phyloP scores from a whole-genome alignment of 2,329 filamentous ascomycete species.

The Scedosporium boydii region DNA sequence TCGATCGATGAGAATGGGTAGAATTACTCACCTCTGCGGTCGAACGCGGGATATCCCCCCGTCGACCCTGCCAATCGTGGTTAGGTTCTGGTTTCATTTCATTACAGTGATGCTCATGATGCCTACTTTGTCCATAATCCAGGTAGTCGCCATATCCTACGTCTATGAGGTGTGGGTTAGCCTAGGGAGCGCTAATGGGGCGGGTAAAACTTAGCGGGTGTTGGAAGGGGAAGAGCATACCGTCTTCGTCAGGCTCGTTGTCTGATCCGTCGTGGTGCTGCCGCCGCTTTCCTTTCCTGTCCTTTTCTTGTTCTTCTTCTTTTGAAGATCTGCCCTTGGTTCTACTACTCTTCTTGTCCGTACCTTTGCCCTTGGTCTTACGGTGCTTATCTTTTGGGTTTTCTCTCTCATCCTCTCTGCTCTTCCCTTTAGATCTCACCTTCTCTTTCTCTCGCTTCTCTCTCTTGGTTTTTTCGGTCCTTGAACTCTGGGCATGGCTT shows the following conservation, averaged over 20 bases:
- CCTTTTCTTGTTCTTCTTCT: not conserved
- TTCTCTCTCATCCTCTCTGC: slow-evolving; percentile 7
- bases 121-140: not conserved
- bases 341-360: not conserved
- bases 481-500: not conserved
- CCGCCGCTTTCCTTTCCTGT: not conserved
- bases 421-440: slow-evolving; percentile 4
- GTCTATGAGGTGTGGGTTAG: not conserved
- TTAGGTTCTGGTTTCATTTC: too few species aligned
- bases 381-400: too few species aligned
- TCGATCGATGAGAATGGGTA: too few species aligned
- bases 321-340: not conserved
- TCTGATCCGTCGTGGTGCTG: not conserved
- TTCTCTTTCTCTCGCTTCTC: slow-evolving; percentile 5
- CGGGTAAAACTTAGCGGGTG: not conserved
- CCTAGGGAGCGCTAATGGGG: too few species aligned
- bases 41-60: too few species aligned
- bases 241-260: not conserved
- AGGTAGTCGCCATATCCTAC: not conserved
- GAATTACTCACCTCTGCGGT: too few species aligned
- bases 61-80: too few species aligned
- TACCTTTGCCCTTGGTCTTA: too few species aligned
- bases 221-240: not conserved
- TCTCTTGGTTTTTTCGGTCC: not conserved
- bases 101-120: too few species aligned